Base-by-base conservation (phyloP, 2,329 filamentous ascomycete genomes). In the Colletotrichum sp. region DNA sequence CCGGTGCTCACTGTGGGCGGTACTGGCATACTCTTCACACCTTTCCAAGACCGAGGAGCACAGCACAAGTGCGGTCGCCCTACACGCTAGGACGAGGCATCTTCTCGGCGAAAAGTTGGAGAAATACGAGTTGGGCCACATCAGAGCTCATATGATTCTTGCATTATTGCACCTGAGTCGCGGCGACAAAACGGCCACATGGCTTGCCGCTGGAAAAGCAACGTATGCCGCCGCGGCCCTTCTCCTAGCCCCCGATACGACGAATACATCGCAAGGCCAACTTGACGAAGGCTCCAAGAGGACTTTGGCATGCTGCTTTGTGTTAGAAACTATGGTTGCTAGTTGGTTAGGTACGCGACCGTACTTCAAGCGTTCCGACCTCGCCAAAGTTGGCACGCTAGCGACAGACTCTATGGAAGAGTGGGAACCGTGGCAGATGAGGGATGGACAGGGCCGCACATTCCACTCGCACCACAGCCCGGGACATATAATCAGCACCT, bases 261-360 rank as follows among this genome's bases (percentile, higher is more conserved):
- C n/a, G 18, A 28, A 6, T 3, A 2, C 32, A 24, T 10, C 12
- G 3, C n/a, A 18, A 9, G 8, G 14, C 9, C 32, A 52, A 2
- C 39, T 65, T 24, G 60, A 69, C 52, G 60, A 77, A 21, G 61
- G 64, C 12, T n/a, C 34, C n/a, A 55, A 32, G 32, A 32, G 72
- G 7, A 43, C 39, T 30, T 3, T 61, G 7, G 39, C 36, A 18
- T 28, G 75, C 16, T 75, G 68, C 28, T 75, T 77, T 52, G 36
- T 72, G 2, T 48, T 77, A 1, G 75, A 77, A 59, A 72, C 72
- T 6, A 34, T 77, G 8, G 32, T 77, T 5, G 61, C 72, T 6
- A 39, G 28, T n/a, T 69, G 36, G 64, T 7, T 72, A 21, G 72
- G 57, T 14, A 16, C n/a, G 16, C 72, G 72, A 1, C 72, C 75